Conservation (phyloP, 2,329 filamentous ascomycete species). For the Monosporascus ibericus region DNA sequence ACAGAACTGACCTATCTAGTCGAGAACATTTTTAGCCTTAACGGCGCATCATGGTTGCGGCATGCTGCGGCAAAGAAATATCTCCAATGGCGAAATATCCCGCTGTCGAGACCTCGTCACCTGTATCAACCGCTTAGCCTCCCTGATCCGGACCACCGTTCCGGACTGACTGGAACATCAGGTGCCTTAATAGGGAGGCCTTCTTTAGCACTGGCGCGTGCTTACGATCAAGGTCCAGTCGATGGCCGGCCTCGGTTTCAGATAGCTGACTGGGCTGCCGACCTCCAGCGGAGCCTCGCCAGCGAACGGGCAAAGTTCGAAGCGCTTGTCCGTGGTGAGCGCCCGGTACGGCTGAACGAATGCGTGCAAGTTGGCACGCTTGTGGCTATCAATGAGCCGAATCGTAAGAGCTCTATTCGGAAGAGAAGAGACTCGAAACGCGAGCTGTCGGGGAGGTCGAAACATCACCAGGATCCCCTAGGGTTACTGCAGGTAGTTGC, state of each 20-base stretch:
- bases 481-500: slow-evolving; percentile 67
- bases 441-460: slow-evolving; percentile 11
- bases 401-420: slow-evolving; percentile 19
- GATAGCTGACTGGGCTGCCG: slow-evolving; percentile 74
- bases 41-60: slow-evolving; percentile 74
- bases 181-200: slow-evolving; percentile 22
- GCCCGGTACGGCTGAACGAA: slow-evolving; percentile 65
- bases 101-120: slow-evolving; percentile 19
- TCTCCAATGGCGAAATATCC: slow-evolving; percentile 56
- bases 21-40: slow-evolving; percentile 67
- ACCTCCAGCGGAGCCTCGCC: slow-evolving; percentile 69
- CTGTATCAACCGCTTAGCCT: slow-evolving; percentile 31
- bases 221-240: slow-evolving; percentile 38
- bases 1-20: slow-evolving; percentile 70
- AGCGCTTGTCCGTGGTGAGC: slow-evolving; percentile 53
- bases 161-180: slow-evolving; percentile 4
- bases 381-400: slow-evolving; percentile 41
- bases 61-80: slow-evolving; percentile 80
- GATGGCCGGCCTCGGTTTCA: slow-evolving; percentile 44
- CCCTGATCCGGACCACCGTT: slow-evolving; percentile 6
- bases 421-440: slow-evolving; percentile 11
- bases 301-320: slow-evolving; percentile 68
- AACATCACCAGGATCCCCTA: slow-evolving; percentile 63
- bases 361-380: slow-evolving; percentile 61
- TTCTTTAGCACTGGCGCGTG: slow-evolving; percentile 54